Percentiles rank a stretch among this genome's conserved stretches.
Evolutionary conservation across 2,329 filamentous ascomycete genomes (phyloP).

Genomic region (Thelonectria rubi): DNA sequence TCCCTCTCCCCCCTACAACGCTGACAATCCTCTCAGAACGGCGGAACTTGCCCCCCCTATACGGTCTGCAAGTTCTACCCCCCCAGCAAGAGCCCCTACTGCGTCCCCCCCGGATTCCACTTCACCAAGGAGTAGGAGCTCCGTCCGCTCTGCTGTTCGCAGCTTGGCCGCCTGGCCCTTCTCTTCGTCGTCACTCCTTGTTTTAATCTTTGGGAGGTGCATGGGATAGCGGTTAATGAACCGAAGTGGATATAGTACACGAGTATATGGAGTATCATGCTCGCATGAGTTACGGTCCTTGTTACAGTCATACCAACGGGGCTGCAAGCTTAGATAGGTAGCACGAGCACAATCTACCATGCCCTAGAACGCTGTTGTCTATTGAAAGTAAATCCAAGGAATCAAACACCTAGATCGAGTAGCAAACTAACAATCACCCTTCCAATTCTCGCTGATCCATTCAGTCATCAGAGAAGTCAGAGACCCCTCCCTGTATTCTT

Average conservation of each 20-base stretch:
- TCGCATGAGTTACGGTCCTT: slow-evolving; percentile 44
- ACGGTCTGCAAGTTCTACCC: slow-evolving; percentile 50
- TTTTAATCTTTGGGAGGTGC: too few species aligned
- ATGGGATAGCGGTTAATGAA: not conserved
- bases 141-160: not conserved
- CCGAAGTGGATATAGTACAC: not conserved
- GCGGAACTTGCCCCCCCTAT: slow-evolving; percentile 48
- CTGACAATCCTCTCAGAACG: slow-evolving; percentile 35
- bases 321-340: slow-evolving; percentile 36
- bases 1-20: not conserved
- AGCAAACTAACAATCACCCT: too few species aligned
- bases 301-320: slow-evolving; percentile 13
- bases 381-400: too few species aligned
- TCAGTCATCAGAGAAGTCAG: slow-evolving; percentile 64
- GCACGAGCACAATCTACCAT: slow-evolving; percentile 33
- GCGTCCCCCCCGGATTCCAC: slow-evolving; percentile 46
- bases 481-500: slow-evolving; percentile 61
- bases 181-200: too few species aligned
- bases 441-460: slow-evolving; percentile 70
- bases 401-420: too few species aligned
- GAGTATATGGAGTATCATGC: slow-evolving; percentile 35
- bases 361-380: slow-evolving; percentile 9
- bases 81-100: slow-evolving; percentile 50
- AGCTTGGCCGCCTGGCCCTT: too few species aligned
- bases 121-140: slow-evolving; percentile 25